Base-by-base conservation (phyloP, 257 asterid genomes). In the Solanum tacnaense region DNA sequence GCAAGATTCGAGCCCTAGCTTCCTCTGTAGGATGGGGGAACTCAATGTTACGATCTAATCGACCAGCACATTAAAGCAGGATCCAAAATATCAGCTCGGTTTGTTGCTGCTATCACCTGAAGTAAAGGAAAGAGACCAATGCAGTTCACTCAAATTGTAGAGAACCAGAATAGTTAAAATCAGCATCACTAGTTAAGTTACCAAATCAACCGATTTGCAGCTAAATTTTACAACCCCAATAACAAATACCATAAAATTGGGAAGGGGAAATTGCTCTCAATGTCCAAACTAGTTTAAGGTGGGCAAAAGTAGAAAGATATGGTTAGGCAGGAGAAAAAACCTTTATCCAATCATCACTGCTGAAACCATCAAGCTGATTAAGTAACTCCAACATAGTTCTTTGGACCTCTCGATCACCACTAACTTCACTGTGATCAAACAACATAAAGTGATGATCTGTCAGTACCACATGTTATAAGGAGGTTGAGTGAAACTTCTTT, bases 11-110 rank as follows among this genome's bases (percentile, higher is more conserved):
- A 86, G 97, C 97, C 91, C 98, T 93, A 73, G 97, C 98, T 89
- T 95, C 98, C 88, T 95, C 99, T 13, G 99, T 88, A 39, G 99
- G 99, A 92, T 96, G 99, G 49, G 99, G 99, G 82, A 96, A 96
- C 89, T 96, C 99, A 82, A 96, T 96, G 89, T 96, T 96, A 79
- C 98, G 99, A 93, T 96, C 98, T 90, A 96, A 91, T 76, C 98
- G 94, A 88, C 99, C 98, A 86, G 98, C 98, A 91, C 98, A 96
- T 93, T 35, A 96, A 91, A 36, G 99, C 98, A 89, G 99, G 99
- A 92, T 96, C 99, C 82, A 96, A 90, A 87, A 96, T 94, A 92
- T 96, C 99, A 56, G 98, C 98, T 89, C 99, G 91, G 89, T 96
- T 96, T 25, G 99, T 96, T 32, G 99, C 99, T 79, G 98, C 99